phyloP scores from a whole-genome alignment of 768 basidiomycete species.

The Fibroporia radiculosa region DNA sequence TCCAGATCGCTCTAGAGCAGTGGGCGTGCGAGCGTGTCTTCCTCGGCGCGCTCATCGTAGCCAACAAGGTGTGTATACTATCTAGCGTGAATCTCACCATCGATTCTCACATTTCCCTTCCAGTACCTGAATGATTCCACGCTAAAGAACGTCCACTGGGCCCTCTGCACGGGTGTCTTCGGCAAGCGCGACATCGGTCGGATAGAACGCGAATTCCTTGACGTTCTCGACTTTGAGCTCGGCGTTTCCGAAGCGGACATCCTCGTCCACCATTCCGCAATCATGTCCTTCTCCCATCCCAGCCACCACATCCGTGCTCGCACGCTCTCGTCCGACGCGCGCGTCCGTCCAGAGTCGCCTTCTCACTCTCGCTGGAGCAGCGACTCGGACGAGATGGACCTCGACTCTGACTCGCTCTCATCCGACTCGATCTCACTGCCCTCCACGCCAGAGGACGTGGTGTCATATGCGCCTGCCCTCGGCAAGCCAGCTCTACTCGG shows the following conservation, averaged over 20 bases:
- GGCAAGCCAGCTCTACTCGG: background rate
- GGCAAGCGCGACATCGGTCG: constrained; percentile 75
- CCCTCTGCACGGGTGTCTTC: constrained; percentile 75
- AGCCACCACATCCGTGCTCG: constrained; percentile 12
- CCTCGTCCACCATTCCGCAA: constrained; percentile 35
- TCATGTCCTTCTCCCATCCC: constrained; percentile 26
- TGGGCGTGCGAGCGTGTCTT: constrained; percentile 90
- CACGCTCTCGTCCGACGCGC: constrained; percentile 5
- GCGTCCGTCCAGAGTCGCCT: constrained; percentile 8
- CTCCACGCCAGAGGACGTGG: constrained; percentile 16
- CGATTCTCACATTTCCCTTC: background rate
- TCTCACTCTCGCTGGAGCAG: constrained; percentile 14
- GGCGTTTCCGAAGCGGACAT: constrained; percentile 57
- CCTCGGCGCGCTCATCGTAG: constrained; percentile 81
- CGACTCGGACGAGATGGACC: constrained; percentile 14
- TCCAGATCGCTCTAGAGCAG: constrained; percentile 74
- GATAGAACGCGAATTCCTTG: constrained; percentile 77
- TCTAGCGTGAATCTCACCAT: constrained; percentile 15
- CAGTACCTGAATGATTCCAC: constrained; percentile 86
- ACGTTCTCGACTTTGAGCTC: constrained; percentile 72
- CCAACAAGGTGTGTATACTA: constrained; percentile 57
- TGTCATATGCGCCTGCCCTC: constrained; percentile 2
- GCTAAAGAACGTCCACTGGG: constrained; percentile 88
- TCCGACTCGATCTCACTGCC: constrained; percentile 14
- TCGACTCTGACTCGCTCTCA: constrained; percentile 17